Evolutionary conservation across 352 stramenopile species (phyloP), one percentile per base, ranked within the genome.

Genomic region (Globisporangium spinosum): DNA sequence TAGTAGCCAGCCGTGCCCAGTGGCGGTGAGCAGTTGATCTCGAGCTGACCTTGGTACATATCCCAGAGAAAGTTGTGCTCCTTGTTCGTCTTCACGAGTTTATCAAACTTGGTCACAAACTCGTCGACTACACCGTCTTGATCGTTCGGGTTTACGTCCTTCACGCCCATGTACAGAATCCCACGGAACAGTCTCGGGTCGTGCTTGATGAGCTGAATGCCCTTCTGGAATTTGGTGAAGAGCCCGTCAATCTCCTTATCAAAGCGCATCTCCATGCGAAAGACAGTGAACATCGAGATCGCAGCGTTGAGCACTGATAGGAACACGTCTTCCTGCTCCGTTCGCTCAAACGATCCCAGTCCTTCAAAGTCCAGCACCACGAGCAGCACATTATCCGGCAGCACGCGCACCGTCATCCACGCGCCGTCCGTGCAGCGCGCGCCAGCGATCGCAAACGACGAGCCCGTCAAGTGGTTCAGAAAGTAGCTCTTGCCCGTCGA

Each of bases 341-440:
- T 89, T 12, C 85, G 70, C 58, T 93, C 82, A 67, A 93, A 90
- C 1, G 83, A 92, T 0, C 83, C 82, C 2, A 91, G 65, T 2
- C 85, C 85, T 79, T 92, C 85, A 66, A 94, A 94, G 61, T 94
- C 83, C 20, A 94, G 68, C 10, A 92, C 78, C n/a, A 93, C 75
- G 62, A 93, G 64, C 47, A 93, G 61, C 3, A 86, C 69, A 35
- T 79, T 57, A 12, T 74, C 45, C 3, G 70, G 51, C 22, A 91
- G 49, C 0, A 89, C 62, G 1, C 77, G 76, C 10, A 88, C 25
- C 0, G 73, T 79, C 80, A 91, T 88, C 81, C 83, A 91, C 2
- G 81, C 81, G 2, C 83, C 83, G 72, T 91, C 79, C 0, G 81
- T 90, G 59, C 83, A 89, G 13, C 81, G 76, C 9, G 77, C 76